Evolutionary conservation across 768 basidiomycete genomes (phyloP), one percentile per base, ranked within the genome.

Genomic region (Termitomyces sp.): DNA sequence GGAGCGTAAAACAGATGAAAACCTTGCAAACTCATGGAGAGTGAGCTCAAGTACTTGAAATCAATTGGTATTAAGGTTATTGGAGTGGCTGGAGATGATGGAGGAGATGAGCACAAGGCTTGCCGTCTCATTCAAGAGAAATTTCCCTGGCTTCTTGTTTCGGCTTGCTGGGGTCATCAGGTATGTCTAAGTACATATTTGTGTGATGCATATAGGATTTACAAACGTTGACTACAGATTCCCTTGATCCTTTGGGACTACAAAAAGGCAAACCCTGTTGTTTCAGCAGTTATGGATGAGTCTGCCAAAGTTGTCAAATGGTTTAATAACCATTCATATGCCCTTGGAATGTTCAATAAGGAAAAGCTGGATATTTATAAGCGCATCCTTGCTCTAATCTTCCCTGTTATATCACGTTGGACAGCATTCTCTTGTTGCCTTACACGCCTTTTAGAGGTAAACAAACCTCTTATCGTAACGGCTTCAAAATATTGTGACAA

Each of bases 311-410:
- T 58, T 12, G 32, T 53, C 4, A 57, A 53, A 9, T 57, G 52
- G 52, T 57, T 57, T 7, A 57, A 57, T 25, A 57, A 53, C 35
- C 46, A 58, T 41, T 41, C 45, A 15, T 42, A 29, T 18, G 52
- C 56, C 3, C 52, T 54, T 2, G 52, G 42, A 36, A 52, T 52
- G 44, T 18, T 53, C 15, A 52, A 48, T 6, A 27, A 44, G 15
- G 46, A 48, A 10, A 52, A 57, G n/a, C 31, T 35, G 15, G 27
- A 38, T 20, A 47, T 49, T 13, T 12, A 23, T 4, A 32, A 32
- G 23, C n/a, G 15, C 12, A 18, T 53, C 32, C 35, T 53, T 15
- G 22, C 18, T 7, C 44, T 57, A 7, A 47, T 56, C 12, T 27
- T 45, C 18, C 56, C 50, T 25, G 56, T 52, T 15, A 25, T 46